phyloP scores from a whole-genome alignment of 768 basidiomycete species.

The Boletus subparvulus region DNA sequence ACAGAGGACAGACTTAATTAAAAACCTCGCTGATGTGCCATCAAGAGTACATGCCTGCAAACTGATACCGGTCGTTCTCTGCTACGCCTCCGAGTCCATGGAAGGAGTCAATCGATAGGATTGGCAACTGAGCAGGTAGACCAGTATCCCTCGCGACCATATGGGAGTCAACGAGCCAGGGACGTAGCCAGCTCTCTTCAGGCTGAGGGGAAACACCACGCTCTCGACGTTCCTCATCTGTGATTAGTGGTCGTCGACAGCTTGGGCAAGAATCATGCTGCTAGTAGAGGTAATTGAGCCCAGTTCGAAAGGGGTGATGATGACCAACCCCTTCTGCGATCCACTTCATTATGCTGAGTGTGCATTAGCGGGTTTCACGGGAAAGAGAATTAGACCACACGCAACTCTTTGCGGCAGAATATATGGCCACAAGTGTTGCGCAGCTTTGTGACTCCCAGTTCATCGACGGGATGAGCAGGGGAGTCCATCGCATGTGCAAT shows the following conservation, averaged over 20 bases:
- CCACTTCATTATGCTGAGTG: slow-evolving; percentile 63
- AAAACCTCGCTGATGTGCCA: background rate
- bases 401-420: slow-evolving; percentile 82
- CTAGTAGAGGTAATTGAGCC: slow-evolving; percentile 8
- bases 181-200: slow-evolving; percentile 17
- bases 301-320: slow-evolving; percentile 1
- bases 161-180: slow-evolving; percentile 23
- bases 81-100: slow-evolving; percentile 7
- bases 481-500: slow-evolving; percentile 74
- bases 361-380: slow-evolving; percentile 16
- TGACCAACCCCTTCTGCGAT: slow-evolving; percentile 52
- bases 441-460: slow-evolving; percentile 68
- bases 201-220: background rate
- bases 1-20: slow-evolving; percentile 16
- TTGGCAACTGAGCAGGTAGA: slow-evolving; percentile 18
- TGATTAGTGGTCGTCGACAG: slow-evolving; percentile 53
- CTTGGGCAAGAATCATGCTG: slow-evolving; percentile 67
- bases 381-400: slow-evolving; percentile 20
- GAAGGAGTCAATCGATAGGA: slow-evolving; percentile 15
- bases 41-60: slow-evolving; percentile 61
- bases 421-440: slow-evolving; percentile 58
- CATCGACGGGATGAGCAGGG: slow-evolving; percentile 67
- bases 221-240: slow-evolving; percentile 17
- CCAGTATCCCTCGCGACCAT: slow-evolving; percentile 18
- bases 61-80: slow-evolving; percentile 35